Base-by-base conservation (phyloP, 1,139 yeast species). In the Groenewaldozyma auringiensis region DNA sequence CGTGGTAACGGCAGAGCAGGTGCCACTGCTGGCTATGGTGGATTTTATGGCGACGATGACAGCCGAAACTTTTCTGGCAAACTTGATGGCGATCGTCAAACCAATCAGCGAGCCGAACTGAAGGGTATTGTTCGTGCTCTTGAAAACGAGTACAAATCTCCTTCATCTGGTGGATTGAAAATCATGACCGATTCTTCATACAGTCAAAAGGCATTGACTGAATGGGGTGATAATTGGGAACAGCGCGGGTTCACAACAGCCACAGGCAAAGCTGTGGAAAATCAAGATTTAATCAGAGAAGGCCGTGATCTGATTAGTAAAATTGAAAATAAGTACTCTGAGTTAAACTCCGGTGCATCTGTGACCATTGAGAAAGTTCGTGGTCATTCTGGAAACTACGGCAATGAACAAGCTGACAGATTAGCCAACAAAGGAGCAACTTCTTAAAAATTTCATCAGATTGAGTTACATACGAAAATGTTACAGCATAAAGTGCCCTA, bases 101-200 rank as follows among this genome's bases (percentile, higher is more conserved):
- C 95, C 0, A 89, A 87, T 57, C 89, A 84, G 55, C 68, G 88
- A 40, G 94, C 94, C 1, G 96, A 89, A 62, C 70, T 88, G 18
- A 61, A 67, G 17, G 96, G 94, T 0, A 70, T 84, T 21, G 60
- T 65, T 4, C 71, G 70, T 40, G 94, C 94, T 0, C 61, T 83
- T 44, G 58, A 61, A 6, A 55, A 60, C 8, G 70, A 79, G 4
- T 14, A 29, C 21, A 6, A 18, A 13, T 21, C 16, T 21, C 41
- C 29, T 29, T 18, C 31, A 4, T 34, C 27, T n/a, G 21, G 22
- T 14, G 3, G 32, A 16, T 21, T 14, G n/a, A 21, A 31, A 13
- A 71, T 80, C 16, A 51, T 61, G 42, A 73, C 86, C 0, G 92
- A 83, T 59, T 81, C 88, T 0, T 60, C 66, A 51, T 83, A 80